A percentile compares a stretch with the other conserved stretches of the same genome.
Evolutionary conservation across 768 basidiomycete species (phyloP).

Genomic region (Rhodotorula babjevae): DNA sequence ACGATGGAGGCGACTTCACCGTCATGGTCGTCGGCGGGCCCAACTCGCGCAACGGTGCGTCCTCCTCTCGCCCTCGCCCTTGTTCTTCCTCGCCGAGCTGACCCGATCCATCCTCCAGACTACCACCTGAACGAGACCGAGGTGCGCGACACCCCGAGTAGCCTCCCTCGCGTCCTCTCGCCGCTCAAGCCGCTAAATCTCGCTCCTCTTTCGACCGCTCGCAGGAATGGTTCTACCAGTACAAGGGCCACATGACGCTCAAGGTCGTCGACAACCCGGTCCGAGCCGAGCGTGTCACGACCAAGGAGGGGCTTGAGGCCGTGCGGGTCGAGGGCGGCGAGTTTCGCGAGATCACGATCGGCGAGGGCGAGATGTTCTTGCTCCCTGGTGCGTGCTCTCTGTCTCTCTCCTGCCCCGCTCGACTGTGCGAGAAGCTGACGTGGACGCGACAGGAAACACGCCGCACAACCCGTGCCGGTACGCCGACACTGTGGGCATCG

Average conservation of each 20-base stretch:
- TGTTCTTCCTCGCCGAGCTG: neutral
- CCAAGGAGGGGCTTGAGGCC: slow-evolving; percentile 44
- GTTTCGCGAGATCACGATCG: slow-evolving; percentile 81
- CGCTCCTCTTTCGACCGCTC: slow-evolving; percentile 47
- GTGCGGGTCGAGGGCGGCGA: slow-evolving; percentile 57
- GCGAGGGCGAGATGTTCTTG: slow-evolving; percentile 94
- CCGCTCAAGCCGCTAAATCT: slow-evolving; percentile 47
- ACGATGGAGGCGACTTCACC: slow-evolving; percentile 72
- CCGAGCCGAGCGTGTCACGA: slow-evolving; percentile 20
- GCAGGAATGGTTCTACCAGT: slow-evolving; percentile 94
- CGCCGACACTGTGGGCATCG: slow-evolving; percentile 82
- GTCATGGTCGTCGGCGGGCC: slow-evolving; percentile 98
- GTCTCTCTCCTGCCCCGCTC: too few relatives aligned
- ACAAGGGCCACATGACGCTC: slow-evolving; percentile 87
- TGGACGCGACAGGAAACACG: slow-evolving; percentile 64
- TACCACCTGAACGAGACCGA: slow-evolving; percentile 92
- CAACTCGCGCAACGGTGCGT: slow-evolving; percentile 65
- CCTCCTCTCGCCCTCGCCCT: neutral
- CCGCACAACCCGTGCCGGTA: slow-evolving; percentile 94
- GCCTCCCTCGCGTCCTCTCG: neutral
- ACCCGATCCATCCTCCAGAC: slow-evolving; percentile 49
- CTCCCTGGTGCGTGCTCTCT: slow-evolving; percentile 63
- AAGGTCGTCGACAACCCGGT: slow-evolving; percentile 59
- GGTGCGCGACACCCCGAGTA: neutral
- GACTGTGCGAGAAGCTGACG: neutral